Conservation (phyloP, 1,139 yeast genomes). For the Trichomonascaceae sp. region DNA sequence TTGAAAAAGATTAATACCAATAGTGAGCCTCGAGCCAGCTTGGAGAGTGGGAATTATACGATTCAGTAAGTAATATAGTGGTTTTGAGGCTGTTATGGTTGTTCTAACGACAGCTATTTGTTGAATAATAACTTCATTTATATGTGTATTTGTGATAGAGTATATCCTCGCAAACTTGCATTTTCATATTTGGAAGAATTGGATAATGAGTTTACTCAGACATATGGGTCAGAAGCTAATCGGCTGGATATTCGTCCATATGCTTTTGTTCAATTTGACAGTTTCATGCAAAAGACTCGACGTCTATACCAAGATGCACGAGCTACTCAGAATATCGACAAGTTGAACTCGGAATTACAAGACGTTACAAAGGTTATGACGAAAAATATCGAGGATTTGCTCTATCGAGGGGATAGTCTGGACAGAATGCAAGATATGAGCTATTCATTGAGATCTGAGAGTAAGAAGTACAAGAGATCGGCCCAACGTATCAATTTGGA, state of each 20-base stretch:
- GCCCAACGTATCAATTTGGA: constrained; percentile 91
- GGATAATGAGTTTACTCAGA: constrained; percentile 71
- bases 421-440: constrained; percentile 90
- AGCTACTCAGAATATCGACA: constrained; percentile 83
- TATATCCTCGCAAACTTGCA: constrained; percentile 84
- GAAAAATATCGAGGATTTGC: constrained; percentile 87
- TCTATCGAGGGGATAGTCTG: constrained; percentile 90
- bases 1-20: constrained; percentile 71
- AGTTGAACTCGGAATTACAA: constrained; percentile 75
- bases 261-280: constrained; percentile 82
- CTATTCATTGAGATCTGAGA: constrained; percentile 69
- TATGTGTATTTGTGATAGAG: constrained; percentile 65
- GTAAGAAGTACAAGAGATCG: constrained; percentile 79
- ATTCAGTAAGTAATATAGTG: constrained; percentile 45
- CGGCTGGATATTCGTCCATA: constrained; percentile 69
- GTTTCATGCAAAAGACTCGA: constrained; percentile 78
- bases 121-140: constrained; percentile 61
- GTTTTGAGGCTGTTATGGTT: not conserved
- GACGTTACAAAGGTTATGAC: constrained; percentile 96
- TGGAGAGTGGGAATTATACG: constrained; percentile 68
- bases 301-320: constrained; percentile 86
- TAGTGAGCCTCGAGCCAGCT: constrained; percentile 79
- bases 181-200: constrained; percentile 81
- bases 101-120: constrained; percentile 40
- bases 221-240: constrained; percentile 69